phyloP scores from a whole-genome alignment of 768 basidiomycete genomes.

The Kwoniella pini region DNA sequence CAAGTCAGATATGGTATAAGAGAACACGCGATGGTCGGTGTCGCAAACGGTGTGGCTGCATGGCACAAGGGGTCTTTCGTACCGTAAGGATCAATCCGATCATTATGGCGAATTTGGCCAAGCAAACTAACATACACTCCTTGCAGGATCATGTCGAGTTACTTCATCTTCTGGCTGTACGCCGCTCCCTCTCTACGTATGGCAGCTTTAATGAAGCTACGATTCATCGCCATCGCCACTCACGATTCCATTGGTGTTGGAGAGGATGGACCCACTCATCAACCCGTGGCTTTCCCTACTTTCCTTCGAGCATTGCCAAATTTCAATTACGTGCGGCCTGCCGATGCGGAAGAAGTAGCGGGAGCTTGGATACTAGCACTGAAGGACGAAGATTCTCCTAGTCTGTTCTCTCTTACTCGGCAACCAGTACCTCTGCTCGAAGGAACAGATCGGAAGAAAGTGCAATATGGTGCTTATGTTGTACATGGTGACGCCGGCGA shows the following conservation, averaged over 20 bases:
- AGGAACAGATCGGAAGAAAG: conserved; percentile 40
- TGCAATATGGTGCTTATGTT: conserved; percentile 45
- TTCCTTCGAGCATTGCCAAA: conserved; percentile 50
- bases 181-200: conserved; percentile 53
- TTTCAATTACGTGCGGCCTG: conserved; percentile 50
- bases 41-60: conserved; percentile 50
- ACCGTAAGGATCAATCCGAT: conserved; percentile 33
- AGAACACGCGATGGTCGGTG: conserved; percentile 51
- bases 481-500: conserved; percentile 32
- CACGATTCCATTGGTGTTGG: conserved; percentile 53
- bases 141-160: conserved; percentile 48
- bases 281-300: conserved; percentile 46
- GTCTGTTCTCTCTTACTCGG: conserved; percentile 43
- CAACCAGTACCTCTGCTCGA: conserved; percentile 48
- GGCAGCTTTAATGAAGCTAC: conserved; percentile 47
- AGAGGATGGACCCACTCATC: conserved; percentile 54
- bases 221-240: conserved; percentile 53
- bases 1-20: conserved; percentile 53
- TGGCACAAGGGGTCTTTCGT: conserved; percentile 54
- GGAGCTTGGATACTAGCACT: conserved; percentile 47
- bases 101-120: background rate
- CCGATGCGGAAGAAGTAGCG: conserved; percentile 51
- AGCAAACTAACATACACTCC: background rate
- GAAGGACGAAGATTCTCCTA: conserved; percentile 28
- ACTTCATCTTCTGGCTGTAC: conserved; percentile 55